A percentile compares a stretch with the other conserved stretches of the same genome.
These are phyloP conservation scores for Parmales sp. DNA, from an alignment of 108 stramenopile species.

Conservation along the genomic window DNA sequence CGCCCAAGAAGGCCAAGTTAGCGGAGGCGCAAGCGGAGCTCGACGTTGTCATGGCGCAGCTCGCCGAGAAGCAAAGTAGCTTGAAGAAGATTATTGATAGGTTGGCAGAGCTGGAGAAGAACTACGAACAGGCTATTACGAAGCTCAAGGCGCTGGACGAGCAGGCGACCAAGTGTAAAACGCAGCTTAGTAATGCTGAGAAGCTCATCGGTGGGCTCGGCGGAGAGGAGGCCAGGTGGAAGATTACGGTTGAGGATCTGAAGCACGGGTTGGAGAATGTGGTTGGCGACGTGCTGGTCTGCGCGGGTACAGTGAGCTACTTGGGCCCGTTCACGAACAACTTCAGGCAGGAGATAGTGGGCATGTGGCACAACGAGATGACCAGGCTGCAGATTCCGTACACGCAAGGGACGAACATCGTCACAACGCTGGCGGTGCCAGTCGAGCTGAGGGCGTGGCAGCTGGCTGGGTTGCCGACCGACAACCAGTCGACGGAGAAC, in stretches of 20 bases:
- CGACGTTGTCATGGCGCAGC: conserved; percentile 33
- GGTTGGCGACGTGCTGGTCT: conserved; percentile 41
- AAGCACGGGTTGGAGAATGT: conserved; percentile 25
- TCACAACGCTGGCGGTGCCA: conserved; percentile 23
- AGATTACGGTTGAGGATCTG: conserved; percentile 32
- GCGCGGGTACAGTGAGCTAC: conserved; percentile 45
- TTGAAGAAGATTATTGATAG: conserved; percentile 36
- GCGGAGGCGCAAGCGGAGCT: conserved; percentile 41
- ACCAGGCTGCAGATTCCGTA: conserved; percentile 23
- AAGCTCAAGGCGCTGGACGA: conserved; percentile 36
- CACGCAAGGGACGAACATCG: conserved; percentile 21
- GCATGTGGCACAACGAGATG: conserved; percentile 26
- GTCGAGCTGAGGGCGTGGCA: conserved; percentile 49
- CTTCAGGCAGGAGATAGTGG: conserved; percentile 31
- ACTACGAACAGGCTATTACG: conserved; percentile 29
- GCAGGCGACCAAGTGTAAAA: conserved; percentile 30
- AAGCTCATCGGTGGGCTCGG: conserved; percentile 63
- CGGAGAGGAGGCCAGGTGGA: conserved; percentile 50
- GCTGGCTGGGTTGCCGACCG: conserved; percentile 40
- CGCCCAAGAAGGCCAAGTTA: conserved; percentile 36
- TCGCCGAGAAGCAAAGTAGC: conserved; percentile 35
- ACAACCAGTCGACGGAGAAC: conserved; percentile 42
- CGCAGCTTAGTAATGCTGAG: conserved; percentile 43
- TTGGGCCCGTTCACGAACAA: conserved; percentile 50
- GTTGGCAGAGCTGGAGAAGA: conserved; percentile 18